A percentile compares a stretch with the other conserved stretches of the same genome.
These are phyloP conservation scores for Paxillus rubicundulus DNA, from an alignment of 768 basidiomycete species.

Conservation along the genomic window DNA sequence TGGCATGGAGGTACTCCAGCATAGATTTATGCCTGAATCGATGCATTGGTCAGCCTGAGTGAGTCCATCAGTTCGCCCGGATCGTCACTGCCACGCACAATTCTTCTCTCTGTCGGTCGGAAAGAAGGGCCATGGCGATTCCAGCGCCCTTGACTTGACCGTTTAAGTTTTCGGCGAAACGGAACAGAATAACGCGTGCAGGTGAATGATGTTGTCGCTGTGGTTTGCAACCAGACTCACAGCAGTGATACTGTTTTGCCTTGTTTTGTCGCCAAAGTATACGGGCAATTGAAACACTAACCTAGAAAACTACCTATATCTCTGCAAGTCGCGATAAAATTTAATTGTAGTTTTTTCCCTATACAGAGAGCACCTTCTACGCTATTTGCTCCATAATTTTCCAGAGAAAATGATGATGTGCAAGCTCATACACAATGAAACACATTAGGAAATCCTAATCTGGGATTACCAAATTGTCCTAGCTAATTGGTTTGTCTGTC, in stretches of 20 bases:
- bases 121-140: constrained; percentile 40
- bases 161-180: constrained; percentile 2
- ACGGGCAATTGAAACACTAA: no score
- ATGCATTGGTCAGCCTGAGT: constrained; percentile 11
- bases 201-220: constrained; percentile 15
- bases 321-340: background rate
- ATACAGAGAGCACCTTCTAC: no score
- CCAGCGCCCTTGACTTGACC: constrained; percentile 8
- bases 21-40: constrained; percentile 69
- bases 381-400: no score
- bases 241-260: constrained; percentile 30
- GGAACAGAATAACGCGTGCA: constrained; percentile 15
- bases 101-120: constrained; percentile 47
- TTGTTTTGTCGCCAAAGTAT: constrained; percentile 31
- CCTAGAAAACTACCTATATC: no score
- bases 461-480: no score
- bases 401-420: no score
- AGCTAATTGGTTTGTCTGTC: no score
- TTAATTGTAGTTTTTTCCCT: no score
- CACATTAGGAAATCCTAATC: no score
- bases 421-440: no score
- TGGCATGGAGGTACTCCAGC: constrained; percentile 72
- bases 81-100: constrained; percentile 35
- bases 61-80: constrained; percentile 7
- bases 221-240: constrained; percentile 8